Conservation (phyloP, 495 filamentous ascomycete species). For the Hyphodiscus hymeniophilus region DNA sequence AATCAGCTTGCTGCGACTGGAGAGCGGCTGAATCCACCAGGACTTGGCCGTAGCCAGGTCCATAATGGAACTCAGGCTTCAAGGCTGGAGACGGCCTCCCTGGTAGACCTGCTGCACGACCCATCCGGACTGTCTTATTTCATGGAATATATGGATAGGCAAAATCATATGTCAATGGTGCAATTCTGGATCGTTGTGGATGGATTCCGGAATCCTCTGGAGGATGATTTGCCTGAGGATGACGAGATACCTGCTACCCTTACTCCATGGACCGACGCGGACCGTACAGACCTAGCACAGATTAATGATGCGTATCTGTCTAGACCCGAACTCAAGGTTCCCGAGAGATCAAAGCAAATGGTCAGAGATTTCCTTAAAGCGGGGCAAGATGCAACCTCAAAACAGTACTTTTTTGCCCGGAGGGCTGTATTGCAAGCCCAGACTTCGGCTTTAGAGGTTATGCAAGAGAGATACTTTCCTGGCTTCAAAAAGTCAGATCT, state of each 20-base stretch:
- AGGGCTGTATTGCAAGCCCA: constrained; percentile 77
- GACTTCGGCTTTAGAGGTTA: constrained; percentile 70
- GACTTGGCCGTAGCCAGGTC: constrained; percentile 4
- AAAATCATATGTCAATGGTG: constrained; percentile 75
- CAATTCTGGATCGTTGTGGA: constrained; percentile 99
- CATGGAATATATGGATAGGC: constrained; percentile 99
- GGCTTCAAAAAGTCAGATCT: constrained; percentile 87
- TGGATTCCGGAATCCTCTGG: constrained; percentile 90
- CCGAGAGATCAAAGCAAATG: constrained; percentile 53
- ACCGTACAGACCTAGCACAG: constrained; percentile 77
- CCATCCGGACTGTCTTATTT: constrained; percentile 91
- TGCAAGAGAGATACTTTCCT: constrained; percentile 70
- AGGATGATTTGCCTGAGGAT: constrained; percentile 66
- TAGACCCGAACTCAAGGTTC: constrained; percentile 70
- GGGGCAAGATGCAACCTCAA: constrained; percentile 61
- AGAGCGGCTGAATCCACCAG: constrained; percentile 3
- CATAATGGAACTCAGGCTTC: constrained; percentile 33
- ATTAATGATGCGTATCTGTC: constrained; percentile 86
- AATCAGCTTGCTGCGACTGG: constrained; percentile 63
- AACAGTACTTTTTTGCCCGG: constrained; percentile 78
- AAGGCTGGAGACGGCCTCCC: constrained; percentile 57
- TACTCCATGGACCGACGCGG: constrained; percentile 70
- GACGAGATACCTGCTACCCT: constrained; percentile 58
- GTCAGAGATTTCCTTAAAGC: constrained; percentile 74
- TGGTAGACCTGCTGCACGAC: constrained; percentile 78